Base-by-base conservation (phyloP, 805 yeast genomes). In the Candida lessepsii region DNA sequence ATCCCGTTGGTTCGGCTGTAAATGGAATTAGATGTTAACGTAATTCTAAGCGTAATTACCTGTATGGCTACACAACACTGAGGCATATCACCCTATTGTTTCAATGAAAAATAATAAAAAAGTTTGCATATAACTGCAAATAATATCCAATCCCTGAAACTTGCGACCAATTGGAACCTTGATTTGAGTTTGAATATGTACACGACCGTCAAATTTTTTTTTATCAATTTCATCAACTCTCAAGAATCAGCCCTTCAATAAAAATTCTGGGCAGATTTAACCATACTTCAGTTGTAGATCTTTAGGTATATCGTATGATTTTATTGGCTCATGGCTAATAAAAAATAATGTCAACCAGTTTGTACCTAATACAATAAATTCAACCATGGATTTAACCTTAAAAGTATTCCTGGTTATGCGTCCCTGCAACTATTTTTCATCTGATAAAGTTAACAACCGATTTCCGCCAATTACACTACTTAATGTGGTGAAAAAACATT, bases 141-240 rank as follows among this genome's bases (percentile, higher is more conserved):
- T 15, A 29, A 29, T 29, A 29, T 23, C 33, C 33, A 29, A 29
- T 29, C 33, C 31, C 24, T 29, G n/a, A 18, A 29, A 11, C n/a
- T 29, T 29, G 33, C 33, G 18, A 29, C 33, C 33, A 29, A 29
- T 29, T 29, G 33, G 18, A 29, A 29, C 24, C 24, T 29, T 23
- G 18, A 18, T 29, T 29, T 29, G 24, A 24, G 24, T 29, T 29
- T 29, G 24, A 11, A 4, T 9, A 29, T 11, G 33, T n/a, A 29
- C 33, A 29, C 33, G 27, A 32, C 26, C 35, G 21, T 20, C 27
- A 20, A 32, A 21, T 23, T 23, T 33, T 23, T 23, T 33, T 33
- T 33, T 33, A 33, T 33, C 36, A 33, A 33, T 33, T 33, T 19
- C 36, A 33, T 33, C 36, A 19, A n/a, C 23, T n/a, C n/a, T n/a